These are phyloP conservation scores for Colletotrichum coccodes DNA, from an alignment of 2,329 filamentous ascomycete species.

Conservation along the genomic window DNA sequence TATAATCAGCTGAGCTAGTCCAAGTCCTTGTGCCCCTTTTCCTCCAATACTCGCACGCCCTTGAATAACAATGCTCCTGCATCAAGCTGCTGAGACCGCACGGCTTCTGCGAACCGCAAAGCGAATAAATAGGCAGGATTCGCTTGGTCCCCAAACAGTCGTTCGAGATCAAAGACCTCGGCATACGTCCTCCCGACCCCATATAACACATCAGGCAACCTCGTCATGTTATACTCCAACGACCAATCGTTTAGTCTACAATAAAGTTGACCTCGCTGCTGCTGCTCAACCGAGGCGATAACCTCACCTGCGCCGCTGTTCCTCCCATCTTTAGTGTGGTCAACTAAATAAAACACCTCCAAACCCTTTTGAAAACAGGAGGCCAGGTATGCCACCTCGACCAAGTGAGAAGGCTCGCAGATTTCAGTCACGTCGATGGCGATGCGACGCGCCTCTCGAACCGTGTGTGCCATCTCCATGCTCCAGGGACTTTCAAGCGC, in stretches of 20 bases:
- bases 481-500: conserved; percentile 42
- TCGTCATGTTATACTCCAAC: conserved; percentile 31
- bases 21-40: no score
- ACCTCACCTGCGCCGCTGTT: conserved; percentile 16
- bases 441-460: conserved; percentile 38
- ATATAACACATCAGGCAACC: conserved; percentile 40
- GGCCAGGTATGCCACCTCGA: conserved; percentile 42
- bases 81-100: conserved; percentile 40
- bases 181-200: conserved; percentile 41
- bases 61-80: conserved; percentile 34
- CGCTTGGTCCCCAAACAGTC: conserved; percentile 40
- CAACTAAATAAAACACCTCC: conserved; percentile 44
- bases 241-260: conserved; percentile 32
- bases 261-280: conserved; percentile 36
- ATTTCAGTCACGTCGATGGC: conserved; percentile 42
- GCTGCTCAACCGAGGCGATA: conserved; percentile 30
- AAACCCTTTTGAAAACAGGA: conserved; percentile 40
- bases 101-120: conserved; percentile 38
- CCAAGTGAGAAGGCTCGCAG: conserved; percentile 29
- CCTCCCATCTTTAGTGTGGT: no score
- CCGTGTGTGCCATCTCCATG: conserved; percentile 37
- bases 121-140: conserved; percentile 44
- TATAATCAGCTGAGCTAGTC: no score
- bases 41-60: conserved; percentile 40
- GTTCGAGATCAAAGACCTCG: conserved; percentile 43